Evolutionary conservation across 2,329 filamentous ascomycete genomes (phyloP).

Genomic region (Aspergillus japonicus): DNA sequence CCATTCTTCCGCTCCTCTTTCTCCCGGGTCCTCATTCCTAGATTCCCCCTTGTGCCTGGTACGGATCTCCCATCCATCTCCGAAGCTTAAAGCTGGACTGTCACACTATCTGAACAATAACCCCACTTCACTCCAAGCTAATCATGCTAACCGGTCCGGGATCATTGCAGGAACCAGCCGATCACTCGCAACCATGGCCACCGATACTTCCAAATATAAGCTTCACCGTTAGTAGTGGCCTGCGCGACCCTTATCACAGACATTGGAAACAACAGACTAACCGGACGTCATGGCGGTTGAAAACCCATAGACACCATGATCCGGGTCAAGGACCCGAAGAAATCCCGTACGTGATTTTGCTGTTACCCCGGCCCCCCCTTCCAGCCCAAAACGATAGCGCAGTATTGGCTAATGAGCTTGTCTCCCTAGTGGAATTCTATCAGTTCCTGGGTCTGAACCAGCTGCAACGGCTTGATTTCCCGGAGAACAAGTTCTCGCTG

Average conservation of each 20-base stretch:
- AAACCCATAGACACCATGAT: constrained; percentile 60
- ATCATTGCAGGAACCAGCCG: constrained; percentile 28
- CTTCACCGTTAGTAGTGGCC: constrained; percentile 56
- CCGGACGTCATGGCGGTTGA: constrained; percentile 14
- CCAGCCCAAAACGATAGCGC: neutral
- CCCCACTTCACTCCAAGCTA: constrained; percentile 1
- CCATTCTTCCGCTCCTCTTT: constrained; percentile 19
- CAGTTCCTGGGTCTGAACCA: constrained; percentile 85
- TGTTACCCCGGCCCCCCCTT: neutral
- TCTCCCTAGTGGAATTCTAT: constrained; percentile 77
- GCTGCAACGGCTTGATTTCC: constrained; percentile 76
- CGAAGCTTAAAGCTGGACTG: neutral
- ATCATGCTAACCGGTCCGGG: constrained; percentile 3
- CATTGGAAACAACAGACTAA: constrained; percentile 13
- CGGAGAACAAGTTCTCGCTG: constrained; percentile 87
- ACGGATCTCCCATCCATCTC: constrained; percentile 4
- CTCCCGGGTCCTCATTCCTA: constrained; percentile 26
- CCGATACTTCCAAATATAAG: constrained; percentile 63
- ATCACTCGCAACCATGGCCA: constrained; percentile 51
- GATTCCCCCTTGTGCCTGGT: constrained; percentile 22
- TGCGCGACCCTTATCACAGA: neutral
- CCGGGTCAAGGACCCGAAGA: constrained; percentile 90
- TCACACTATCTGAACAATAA: neutral
- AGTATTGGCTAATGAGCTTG: neutral
- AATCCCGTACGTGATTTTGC: constrained; percentile 55